phyloP scores from a whole-genome alignment of 441 rosid genomes.

The Geranium incanum region DNA sequence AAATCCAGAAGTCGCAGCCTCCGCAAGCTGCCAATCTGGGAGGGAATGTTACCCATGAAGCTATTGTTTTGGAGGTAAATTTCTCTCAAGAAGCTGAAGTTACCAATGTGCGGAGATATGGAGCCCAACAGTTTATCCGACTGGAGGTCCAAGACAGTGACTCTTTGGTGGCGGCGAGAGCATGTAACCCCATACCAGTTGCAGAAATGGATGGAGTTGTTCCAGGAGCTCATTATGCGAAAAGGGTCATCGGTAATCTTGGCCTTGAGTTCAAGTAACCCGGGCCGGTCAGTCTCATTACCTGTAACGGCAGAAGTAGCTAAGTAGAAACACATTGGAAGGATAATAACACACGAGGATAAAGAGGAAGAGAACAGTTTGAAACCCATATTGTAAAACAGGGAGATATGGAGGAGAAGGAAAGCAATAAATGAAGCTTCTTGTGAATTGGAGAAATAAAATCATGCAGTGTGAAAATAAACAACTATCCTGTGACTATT shows the following conservation, averaged over 20 bases:
- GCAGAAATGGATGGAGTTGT: constrained; percentile 16
- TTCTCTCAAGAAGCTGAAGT: constrained; percentile 17
- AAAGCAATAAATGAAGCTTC: background rate
- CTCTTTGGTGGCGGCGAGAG: constrained; percentile 10
- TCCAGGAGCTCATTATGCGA: constrained; percentile 10
- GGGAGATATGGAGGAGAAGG: background rate
- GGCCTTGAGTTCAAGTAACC: constrained; percentile 11
- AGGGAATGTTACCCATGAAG: constrained; percentile 12
- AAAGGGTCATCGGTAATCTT: constrained; percentile 3
- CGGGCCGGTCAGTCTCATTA: constrained; percentile 12
- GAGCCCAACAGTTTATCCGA: constrained; percentile 10
- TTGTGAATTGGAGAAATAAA: background rate
- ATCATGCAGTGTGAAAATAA: background rate
- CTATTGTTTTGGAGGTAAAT: constrained; percentile 7
- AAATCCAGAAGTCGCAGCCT: background rate
- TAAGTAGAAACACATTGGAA: background rate
- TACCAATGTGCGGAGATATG: constrained; percentile 23
- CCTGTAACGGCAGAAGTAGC: background rate
- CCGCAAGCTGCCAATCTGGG: background rate
- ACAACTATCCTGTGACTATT: background rate
- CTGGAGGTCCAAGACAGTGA: constrained; percentile 7
- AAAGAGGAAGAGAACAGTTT: background rate
- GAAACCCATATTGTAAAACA: background rate
- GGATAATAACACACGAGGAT: background rate
- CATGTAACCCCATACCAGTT: constrained; percentile 18